Evolutionary conservation across 2,329 filamentous ascomycete species (phyloP).

Genomic region (Aspergillus calidoustus): DNA sequence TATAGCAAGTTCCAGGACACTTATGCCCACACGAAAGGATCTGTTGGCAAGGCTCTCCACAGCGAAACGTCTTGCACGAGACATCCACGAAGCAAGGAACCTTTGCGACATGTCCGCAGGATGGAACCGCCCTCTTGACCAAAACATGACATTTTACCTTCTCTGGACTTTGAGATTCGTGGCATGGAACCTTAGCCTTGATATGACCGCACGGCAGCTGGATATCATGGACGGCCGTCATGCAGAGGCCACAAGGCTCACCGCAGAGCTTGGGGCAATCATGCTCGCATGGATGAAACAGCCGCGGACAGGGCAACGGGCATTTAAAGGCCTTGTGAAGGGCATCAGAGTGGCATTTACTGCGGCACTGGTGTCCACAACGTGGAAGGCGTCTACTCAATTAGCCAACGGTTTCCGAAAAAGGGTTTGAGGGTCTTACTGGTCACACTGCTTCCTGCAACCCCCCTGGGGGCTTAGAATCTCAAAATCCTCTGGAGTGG

Average conservation of each 20-base stretch:
- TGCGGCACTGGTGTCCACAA: background rate
- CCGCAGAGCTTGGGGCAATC: slow-evolving; percentile 47
- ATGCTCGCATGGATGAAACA: slow-evolving; percentile 46
- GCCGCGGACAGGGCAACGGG: slow-evolving; percentile 44
- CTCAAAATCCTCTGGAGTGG: slow-evolving; percentile 62
- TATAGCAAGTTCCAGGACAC: slow-evolving; percentile 56
- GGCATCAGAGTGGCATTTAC: slow-evolving; percentile 48
- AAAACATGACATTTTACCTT: slow-evolving; percentile 53
- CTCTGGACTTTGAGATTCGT: slow-evolving; percentile 48
- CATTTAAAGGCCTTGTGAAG: slow-evolving; percentile 50
- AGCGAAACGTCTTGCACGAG: slow-evolving; percentile 47
- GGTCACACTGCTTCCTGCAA: slow-evolving; percentile 50
- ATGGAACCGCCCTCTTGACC: slow-evolving; percentile 56
- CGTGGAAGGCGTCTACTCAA: background rate
- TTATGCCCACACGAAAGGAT: slow-evolving; percentile 62
- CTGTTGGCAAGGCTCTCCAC: slow-evolving; percentile 53
- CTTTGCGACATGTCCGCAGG: slow-evolving; percentile 59
- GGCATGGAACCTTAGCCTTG: slow-evolving; percentile 38
- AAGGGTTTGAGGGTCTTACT: background rate
- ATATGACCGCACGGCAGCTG: slow-evolving; percentile 37
- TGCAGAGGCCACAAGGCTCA: slow-evolving; percentile 44
- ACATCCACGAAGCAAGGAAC: slow-evolving; percentile 59
- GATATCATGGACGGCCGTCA: slow-evolving; percentile 7
- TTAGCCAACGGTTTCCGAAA: background rate
- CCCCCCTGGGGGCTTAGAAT: slow-evolving; percentile 65